phyloP scores from a whole-genome alignment of 2,329 filamentous ascomycete genomes.

The Calycina herbarum region DNA sequence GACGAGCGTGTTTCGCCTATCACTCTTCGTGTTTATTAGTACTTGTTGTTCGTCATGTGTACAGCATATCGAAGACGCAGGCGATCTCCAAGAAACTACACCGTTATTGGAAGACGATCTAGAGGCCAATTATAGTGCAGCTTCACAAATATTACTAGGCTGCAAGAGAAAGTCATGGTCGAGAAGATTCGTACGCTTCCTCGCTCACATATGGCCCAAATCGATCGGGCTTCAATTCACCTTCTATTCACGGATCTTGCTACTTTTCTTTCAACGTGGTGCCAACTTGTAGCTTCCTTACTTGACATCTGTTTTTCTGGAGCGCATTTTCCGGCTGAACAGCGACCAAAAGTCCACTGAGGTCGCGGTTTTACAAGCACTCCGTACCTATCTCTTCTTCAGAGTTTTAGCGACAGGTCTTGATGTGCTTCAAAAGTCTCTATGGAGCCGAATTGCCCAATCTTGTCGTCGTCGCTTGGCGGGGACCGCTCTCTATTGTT shows the following conservation, averaged over 20 bases:
- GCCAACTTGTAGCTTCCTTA: neutral
- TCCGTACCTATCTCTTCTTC: neutral
- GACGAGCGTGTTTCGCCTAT: no score
- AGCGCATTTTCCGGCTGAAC: neutral
- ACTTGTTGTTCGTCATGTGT: no score
- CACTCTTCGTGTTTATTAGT: no score
- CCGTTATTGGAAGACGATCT: conserved; percentile 1
- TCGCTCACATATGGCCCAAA: conserved; percentile 1
- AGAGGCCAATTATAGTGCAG: neutral
- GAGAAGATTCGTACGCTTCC: neutral
- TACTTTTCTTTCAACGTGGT: neutral
- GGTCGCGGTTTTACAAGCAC: conserved; percentile 1
- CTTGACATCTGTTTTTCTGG: conserved; percentile 1
- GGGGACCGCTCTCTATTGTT: neutral
- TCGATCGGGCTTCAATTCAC: neutral
- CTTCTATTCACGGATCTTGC: conserved; percentile 1
- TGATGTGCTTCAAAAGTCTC: conserved; percentile 3
- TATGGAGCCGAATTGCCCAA: neutral
- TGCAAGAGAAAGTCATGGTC: no score
- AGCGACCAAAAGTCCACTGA: conserved; percentile 1
- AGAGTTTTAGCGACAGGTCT: neutral
- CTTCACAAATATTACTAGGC: neutral
- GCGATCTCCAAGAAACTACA: neutral
- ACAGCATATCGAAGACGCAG: no score
- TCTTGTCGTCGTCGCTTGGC: neutral